phyloP scores from a whole-genome alignment of 768 basidiomycete genomes.

The Exidia glandulosa region DNA sequence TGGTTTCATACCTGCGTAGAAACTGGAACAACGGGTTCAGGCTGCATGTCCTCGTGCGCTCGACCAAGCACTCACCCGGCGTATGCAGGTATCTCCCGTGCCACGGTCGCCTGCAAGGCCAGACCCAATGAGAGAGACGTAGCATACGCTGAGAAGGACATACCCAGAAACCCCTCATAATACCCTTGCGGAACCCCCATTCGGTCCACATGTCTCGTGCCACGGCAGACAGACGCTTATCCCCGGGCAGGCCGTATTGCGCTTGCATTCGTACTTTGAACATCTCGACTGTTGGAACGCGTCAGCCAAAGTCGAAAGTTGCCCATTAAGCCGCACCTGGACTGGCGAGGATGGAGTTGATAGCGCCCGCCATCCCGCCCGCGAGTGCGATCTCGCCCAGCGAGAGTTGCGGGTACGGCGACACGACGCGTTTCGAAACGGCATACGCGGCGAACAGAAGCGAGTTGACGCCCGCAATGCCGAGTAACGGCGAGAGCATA shows the following conservation, averaged over 20 bases:
- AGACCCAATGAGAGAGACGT: neutral
- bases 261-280: conserved; percentile 98
- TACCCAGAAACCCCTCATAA: conserved; percentile 98
- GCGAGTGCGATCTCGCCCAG: conserved; percentile 73
- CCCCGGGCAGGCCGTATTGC: conserved; percentile 72
- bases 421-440: conserved; percentile 69
- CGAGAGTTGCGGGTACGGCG: conserved; percentile 78
- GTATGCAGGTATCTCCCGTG: conserved; percentile 92
- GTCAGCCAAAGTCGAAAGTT: neutral
- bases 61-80: conserved; percentile 52
- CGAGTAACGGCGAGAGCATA: conserved; percentile 83
- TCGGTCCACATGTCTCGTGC: conserved; percentile 74
- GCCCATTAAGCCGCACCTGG: conserved; percentile 44
- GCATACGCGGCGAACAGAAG: conserved; percentile 88
- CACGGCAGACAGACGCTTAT: conserved; percentile 65
- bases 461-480: conserved; percentile 93
- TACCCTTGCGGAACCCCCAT: conserved; percentile 76
- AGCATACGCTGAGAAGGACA: conserved; percentile 8
- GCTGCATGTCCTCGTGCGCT: neutral
- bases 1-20: conserved; percentile 43
- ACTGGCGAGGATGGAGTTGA: conserved; percentile 81
- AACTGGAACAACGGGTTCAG: conserved; percentile 29
- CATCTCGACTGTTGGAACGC: conserved; percentile 65
- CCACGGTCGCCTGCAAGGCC: conserved; percentile 64
- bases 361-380: conserved; percentile 87